Evolutionary conservation across 1,139 yeast genomes (phyloP), one percentile per base, ranked within the genome.

Genomic region (Hansenula anomala): DNA sequence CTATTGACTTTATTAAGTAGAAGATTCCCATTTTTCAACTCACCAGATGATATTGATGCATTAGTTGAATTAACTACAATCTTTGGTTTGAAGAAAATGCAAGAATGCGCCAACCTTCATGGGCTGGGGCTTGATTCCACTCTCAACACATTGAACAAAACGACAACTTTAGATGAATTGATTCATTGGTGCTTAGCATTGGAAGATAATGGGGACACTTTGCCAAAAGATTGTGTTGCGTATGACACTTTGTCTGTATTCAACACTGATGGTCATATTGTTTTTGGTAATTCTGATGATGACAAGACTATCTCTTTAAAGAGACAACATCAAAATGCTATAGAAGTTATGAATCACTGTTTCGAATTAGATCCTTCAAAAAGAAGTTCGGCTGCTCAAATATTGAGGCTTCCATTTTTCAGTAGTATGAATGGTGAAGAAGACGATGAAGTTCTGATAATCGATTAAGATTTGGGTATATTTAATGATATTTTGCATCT

Each of bases 41-140:
- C 99, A 0, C 74, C 98, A 52, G 97, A 92, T 61, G 98, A 92
- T 57, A 78, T 83, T 2, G 97, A 92, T 56, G 96, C 98, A 0
- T 61, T 92, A 37, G 71, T 89, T 29, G 99, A 92, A 58, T 67
- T 90, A 34, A 80, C 96, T 0, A 68, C 81, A n/a, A 69, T 94
- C 4, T 90, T 87, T 63, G 98, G 98, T 1, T 61, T 75, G 38
- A 77, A 74, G n/a, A 76, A 74, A 48, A 71, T 92, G 71, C 78
- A 78, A 46, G 75, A 77, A 48, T 80, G 90, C 52, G 95, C 97
- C 5, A 75, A 77, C 41, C 61, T 88, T 33, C 99, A 92, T 65
- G 97, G 98, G 0, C 72, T 92, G 43, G 92, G 90, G 0, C 75
- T 90, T 41, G 97, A 89, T 46, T 71, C 90, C 14, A 79, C 54